phyloP scores from a whole-genome alignment of 345 rosid species.

The Garcia nutans region DNA sequence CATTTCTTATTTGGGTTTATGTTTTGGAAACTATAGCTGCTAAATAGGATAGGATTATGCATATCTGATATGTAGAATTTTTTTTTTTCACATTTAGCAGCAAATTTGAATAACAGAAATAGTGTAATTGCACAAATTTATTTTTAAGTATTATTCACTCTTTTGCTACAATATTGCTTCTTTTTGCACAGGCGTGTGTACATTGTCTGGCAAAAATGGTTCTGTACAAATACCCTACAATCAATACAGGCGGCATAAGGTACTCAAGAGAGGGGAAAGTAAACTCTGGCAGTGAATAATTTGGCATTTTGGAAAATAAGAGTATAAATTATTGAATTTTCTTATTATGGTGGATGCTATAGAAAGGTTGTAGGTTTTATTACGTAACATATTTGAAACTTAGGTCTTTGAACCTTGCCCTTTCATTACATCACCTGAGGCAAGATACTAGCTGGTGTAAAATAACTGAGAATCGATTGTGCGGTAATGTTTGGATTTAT shows the following conservation, averaged over 20 bases:
- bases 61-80: neutral
- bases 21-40: neutral
- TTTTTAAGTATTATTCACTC: neutral
- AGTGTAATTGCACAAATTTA: neutral
- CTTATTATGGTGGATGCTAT: neutral
- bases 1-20: neutral
- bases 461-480: neutral
- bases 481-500: no score
- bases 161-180: neutral
- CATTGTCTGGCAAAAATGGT: constrained; percentile 19
- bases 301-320: neutral
- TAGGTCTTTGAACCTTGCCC: neutral
- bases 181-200: constrained; percentile 36
- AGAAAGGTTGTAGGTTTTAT: neutral
- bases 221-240: constrained; percentile 21
- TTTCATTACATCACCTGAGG: neutral
- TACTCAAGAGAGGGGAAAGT: constrained; percentile 13
- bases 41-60: neutral
- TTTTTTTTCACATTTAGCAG: neutral
- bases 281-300: neutral
- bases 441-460: neutral
- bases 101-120: neutral
- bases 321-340: neutral
- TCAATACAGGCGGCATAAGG: constrained; percentile 42
- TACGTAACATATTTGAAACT: neutral